Conservation (phyloP, 495 filamentous ascomycete genomes). For the Xylaria sp. region DNA sequence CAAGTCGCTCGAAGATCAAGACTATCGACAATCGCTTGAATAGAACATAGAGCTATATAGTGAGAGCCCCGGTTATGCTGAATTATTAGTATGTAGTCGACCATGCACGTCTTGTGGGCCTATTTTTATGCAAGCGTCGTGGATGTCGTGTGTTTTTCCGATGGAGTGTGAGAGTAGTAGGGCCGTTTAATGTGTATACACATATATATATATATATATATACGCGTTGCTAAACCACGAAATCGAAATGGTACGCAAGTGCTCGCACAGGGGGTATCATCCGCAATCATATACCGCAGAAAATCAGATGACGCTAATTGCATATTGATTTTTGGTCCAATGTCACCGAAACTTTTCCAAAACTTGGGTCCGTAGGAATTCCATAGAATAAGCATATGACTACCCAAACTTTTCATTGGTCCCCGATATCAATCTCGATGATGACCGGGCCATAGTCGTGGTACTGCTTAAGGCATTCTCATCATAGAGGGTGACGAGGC, state of each 20-base stretch:
- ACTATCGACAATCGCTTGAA: background rate
- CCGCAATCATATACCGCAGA: slow-evolving; percentile 13
- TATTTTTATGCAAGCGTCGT: background rate
- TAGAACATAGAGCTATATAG: background rate
- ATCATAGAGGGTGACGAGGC: slow-evolving; percentile 29
- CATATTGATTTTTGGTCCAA: slow-evolving; percentile 22
- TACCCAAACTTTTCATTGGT: background rate
- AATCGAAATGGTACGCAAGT: slow-evolving; percentile 11
- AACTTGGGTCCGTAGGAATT: background rate
- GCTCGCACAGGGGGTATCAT: slow-evolving; percentile 25
- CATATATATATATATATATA: no score
- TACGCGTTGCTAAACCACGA: slow-evolving; percentile 18
- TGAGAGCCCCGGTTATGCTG: slow-evolving; percentile 5
- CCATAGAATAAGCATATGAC: background rate
- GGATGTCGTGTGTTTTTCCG: background rate
- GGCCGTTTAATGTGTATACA: no score
- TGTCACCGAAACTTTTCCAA: background rate
- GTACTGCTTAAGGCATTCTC: slow-evolving; percentile 28
- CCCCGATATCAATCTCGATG: background rate
- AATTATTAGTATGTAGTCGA: slow-evolving; percentile 12
- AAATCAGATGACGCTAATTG: slow-evolving; percentile 5
- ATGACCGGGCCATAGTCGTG: slow-evolving; percentile 17
- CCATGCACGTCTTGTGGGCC: background rate
- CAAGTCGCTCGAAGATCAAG: slow-evolving; percentile 1
- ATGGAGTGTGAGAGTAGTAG: background rate